Evolutionary conservation across 768 basidiomycete species (phyloP).

Genomic region (Xerocomellus amylosporus): DNA sequence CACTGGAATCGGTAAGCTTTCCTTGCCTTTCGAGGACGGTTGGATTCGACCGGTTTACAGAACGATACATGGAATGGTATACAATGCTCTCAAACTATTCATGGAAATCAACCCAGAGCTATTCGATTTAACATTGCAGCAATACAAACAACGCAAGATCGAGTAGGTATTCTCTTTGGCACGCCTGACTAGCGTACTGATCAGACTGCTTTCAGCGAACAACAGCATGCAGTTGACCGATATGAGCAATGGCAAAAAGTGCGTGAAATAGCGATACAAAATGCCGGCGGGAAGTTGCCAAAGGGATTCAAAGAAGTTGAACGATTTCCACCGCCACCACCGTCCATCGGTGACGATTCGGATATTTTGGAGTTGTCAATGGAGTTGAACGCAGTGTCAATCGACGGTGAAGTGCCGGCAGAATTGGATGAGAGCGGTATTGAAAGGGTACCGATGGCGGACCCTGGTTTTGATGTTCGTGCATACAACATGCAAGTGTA

Average conservation of each 20-base stretch:
- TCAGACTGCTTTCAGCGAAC: conserved; percentile 55
- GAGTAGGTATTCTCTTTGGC: conserved; percentile 54
- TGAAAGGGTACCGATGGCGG: conserved; percentile 88
- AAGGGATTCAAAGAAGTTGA: conserved; percentile 65
- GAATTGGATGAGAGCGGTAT: conserved; percentile 79
- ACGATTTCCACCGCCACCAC: conserved; percentile 74
- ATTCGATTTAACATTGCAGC: conserved; percentile 90
- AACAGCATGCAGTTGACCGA: conserved; percentile 77
- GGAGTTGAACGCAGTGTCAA: conserved; percentile 81
- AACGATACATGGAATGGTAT: conserved; percentile 99
- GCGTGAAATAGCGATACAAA: conserved; percentile 71
- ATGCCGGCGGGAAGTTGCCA: conserved; percentile 69
- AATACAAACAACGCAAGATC: conserved; percentile 84
- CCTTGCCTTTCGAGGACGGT: not conserved
- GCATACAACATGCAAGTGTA: conserved; percentile 15
- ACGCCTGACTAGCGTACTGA: conserved; percentile 3
- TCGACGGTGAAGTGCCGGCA: conserved; percentile 60
- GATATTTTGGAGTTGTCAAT: conserved; percentile 88
- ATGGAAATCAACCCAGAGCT: conserved; percentile 99
- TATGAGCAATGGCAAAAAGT: conserved; percentile 90
- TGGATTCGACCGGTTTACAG: conserved; percentile 41
- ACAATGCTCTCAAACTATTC: conserved; percentile 95
- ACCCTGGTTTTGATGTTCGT: conserved; percentile 84
- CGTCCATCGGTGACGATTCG: conserved; percentile 72
- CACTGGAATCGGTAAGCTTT: conserved; percentile 94